These are phyloP conservation scores for Arbutus unedo DNA, from an alignment of 148 eudicot genomes.

Conservation along the genomic window DNA sequence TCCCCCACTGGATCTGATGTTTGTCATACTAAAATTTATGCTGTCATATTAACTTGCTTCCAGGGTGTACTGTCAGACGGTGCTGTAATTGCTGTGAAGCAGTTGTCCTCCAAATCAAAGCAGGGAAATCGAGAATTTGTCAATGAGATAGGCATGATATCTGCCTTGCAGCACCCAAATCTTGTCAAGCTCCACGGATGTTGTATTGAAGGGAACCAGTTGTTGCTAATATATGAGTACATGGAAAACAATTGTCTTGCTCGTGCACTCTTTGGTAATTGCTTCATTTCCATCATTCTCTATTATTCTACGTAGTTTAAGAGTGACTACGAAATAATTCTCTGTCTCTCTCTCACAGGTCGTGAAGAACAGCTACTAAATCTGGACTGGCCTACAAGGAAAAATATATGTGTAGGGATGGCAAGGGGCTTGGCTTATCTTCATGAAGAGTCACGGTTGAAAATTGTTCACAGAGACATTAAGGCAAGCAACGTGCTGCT, in stretches of 20 bases:
- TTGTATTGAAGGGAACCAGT: constrained; percentile 66
- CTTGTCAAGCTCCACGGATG: constrained; percentile 67
- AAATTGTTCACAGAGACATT: constrained; percentile 60
- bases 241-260: constrained; percentile 67
- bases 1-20: not conserved
- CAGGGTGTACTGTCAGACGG: constrained; percentile 62
- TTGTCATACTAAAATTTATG: not conserved
- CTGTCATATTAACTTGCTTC: not conserved
- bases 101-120: constrained; percentile 63
- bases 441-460: constrained; percentile 60
- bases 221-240: constrained; percentile 56
- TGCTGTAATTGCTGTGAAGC: constrained; percentile 62
- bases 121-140: constrained; percentile 74
- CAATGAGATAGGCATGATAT: constrained; percentile 65
- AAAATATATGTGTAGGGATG: constrained; percentile 44
- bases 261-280: constrained; percentile 59
- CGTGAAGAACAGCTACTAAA: constrained; percentile 28
- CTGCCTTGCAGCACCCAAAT: constrained; percentile 67
- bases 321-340: not conserved
- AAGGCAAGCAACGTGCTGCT: constrained; percentile 38
- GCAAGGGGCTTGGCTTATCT: constrained; percentile 63
- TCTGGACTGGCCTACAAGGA: constrained; percentile 50
- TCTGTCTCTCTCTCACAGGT: constrained; percentile 21
- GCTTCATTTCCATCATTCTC: constrained; percentile 3
- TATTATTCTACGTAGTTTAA: not conserved